Percentiles rank a stretch among this genome's conserved stretches.
phyloP scores from a whole-genome alignment of 306 rosid species.

The Malus sylvestris region DNA sequence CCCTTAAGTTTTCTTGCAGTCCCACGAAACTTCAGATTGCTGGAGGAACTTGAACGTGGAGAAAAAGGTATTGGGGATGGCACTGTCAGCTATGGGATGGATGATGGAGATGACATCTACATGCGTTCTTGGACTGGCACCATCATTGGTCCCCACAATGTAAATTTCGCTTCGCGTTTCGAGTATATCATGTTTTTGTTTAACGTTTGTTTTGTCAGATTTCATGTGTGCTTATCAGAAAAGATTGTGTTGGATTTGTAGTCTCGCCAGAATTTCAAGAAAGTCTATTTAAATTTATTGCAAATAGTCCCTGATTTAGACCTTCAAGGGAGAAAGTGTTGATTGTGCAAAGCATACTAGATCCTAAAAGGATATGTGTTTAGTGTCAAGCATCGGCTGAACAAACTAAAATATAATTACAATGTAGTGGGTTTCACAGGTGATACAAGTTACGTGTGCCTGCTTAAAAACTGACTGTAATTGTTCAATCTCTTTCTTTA shows the following conservation, averaged over 20 bases:
- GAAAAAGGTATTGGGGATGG: constrained; percentile 93
- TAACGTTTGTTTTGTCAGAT: background rate
- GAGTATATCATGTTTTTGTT: background rate
- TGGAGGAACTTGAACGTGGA: constrained; percentile 99
- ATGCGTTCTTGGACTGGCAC: constrained; percentile 65
- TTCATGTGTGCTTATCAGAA: background rate
- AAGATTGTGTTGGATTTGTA: background rate
- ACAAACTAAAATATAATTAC: background rate
- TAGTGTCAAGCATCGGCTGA: background rate
- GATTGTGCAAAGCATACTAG: background rate
- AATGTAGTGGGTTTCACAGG: background rate
- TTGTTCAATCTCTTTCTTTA: background rate
- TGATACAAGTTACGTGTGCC: background rate
- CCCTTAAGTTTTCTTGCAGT: constrained; percentile 43
- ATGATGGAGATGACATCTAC: constrained; percentile 96
- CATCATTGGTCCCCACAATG: constrained; percentile 97
- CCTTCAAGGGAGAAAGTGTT: background rate
- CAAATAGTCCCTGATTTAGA: background rate
- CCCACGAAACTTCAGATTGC: constrained; percentile 97
- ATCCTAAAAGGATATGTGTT: background rate
- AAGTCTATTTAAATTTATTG: background rate
- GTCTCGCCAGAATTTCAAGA: background rate
- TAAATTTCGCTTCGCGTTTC: constrained; percentile 21
- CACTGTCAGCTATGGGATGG: constrained; percentile 97
- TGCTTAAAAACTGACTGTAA: background rate